Evolutionary conservation across 352 stramenopile genomes (phyloP).

Genomic region (Phytophthora pistaciae): DNA sequence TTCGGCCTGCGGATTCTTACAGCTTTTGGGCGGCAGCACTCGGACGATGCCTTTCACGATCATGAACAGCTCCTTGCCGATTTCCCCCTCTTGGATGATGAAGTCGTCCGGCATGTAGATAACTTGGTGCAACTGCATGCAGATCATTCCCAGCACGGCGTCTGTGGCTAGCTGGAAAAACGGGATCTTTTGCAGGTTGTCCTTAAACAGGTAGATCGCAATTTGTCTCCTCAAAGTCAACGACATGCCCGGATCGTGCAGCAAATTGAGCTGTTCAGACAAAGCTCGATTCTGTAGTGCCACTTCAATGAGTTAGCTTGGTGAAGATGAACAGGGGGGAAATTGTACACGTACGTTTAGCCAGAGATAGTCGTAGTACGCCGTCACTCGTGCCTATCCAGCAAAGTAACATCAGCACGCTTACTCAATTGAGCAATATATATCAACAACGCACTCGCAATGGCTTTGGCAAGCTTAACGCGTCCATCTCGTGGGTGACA

Average conservation of each 20-base stretch:
- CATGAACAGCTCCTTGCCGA: constrained; percentile 77
- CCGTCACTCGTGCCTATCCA: constrained; percentile 49
- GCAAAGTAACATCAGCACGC: neutral
- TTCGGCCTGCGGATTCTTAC: constrained; percentile 29
- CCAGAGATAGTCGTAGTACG: constrained; percentile 84
- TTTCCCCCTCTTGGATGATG: constrained; percentile 73
- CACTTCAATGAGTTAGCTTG: neutral
- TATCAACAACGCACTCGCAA: constrained; percentile 43
- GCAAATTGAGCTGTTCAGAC: constrained; percentile 65
- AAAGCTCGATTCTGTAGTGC: constrained; percentile 54
- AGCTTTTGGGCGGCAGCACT: constrained; percentile 54
- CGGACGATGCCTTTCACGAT: constrained; percentile 77
- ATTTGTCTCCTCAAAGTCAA: constrained; percentile 62
- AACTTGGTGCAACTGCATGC: constrained; percentile 70
- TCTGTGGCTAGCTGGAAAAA: constrained; percentile 78
- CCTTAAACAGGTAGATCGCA: constrained; percentile 77
- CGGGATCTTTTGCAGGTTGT: constrained; percentile 73
- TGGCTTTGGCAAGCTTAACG: constrained; percentile 57
- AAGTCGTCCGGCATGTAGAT: constrained; percentile 77
- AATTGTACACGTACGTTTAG: constrained; percentile 50
- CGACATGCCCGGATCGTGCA: constrained; percentile 74
- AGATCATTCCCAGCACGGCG: constrained; percentile 72
- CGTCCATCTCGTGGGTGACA: constrained; percentile 74
- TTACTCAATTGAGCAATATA: too few relatives aligned
- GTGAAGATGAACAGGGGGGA: too few relatives aligned